Conservation (phyloP, 805 yeast genomes). For the Lachancea sp. region DNA sequence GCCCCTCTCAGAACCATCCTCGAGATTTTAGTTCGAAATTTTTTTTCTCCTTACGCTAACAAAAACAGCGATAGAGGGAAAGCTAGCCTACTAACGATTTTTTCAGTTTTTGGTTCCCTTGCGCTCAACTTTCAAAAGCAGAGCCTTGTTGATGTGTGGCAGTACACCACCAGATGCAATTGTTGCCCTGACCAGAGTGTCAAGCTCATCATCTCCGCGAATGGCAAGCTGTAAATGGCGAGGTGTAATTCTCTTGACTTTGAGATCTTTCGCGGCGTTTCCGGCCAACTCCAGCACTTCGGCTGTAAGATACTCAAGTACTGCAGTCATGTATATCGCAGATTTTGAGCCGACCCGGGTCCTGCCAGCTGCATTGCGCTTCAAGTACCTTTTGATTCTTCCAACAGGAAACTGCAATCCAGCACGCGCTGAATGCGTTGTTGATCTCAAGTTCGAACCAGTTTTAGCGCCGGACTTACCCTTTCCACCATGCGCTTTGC, state of each 20-base stretch:
- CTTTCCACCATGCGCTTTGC: conserved; percentile 95
- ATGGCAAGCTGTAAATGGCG: conserved; percentile 95
- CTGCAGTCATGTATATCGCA: conserved; percentile 94
- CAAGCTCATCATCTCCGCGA: conserved; percentile 97
- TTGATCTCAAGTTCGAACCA: conserved; percentile 49
- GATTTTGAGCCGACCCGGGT: conserved; percentile 89
- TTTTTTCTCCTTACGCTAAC: no score
- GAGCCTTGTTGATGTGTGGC: conserved; percentile 85
- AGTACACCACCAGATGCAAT: conserved; percentile 98
- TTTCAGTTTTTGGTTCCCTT: conserved; percentile 12
- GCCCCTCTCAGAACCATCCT: background rate
- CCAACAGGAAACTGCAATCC: conserved; percentile 98
- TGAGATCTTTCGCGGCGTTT: conserved; percentile 93
- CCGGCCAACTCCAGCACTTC: conserved; percentile 97
- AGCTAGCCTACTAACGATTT: no score
- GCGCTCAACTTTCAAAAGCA: conserved; percentile 66
- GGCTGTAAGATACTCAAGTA: conserved; percentile 91
- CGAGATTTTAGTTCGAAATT: no score
- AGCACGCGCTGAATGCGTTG: conserved; percentile 90
- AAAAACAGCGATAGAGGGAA: no score
- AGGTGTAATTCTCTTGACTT: conserved; percentile 95
- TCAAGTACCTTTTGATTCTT: conserved; percentile 93
- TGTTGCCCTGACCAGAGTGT: conserved; percentile 87
- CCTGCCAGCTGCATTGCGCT: conserved; percentile 80
- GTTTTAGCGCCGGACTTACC: conserved; percentile 87